These are phyloP conservation scores for Candida maesae DNA, from an alignment of 805 yeast species.

Conservation along the genomic window DNA sequence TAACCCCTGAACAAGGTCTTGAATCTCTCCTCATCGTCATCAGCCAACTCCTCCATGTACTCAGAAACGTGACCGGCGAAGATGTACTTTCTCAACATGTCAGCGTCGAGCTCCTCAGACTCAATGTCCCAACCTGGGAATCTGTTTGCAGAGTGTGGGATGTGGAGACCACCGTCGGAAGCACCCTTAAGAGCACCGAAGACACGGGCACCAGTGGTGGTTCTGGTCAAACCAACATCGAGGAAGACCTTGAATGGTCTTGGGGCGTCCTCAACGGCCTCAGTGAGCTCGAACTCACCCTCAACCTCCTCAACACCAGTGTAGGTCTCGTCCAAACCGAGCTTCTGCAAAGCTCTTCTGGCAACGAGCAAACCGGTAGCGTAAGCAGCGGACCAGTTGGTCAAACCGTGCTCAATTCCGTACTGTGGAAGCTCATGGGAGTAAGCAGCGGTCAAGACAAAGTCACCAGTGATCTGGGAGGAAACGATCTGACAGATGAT, in stretches of 20 bases:
- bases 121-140: constrained; percentile 99
- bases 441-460: constrained; percentile 96
- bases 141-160: constrained; percentile 99
- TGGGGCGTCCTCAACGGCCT: constrained; percentile 99
- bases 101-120: constrained; percentile 97
- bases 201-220: constrained; percentile 99
- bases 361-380: constrained; percentile 98
- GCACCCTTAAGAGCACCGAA: constrained; percentile 99
- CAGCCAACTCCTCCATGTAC: constrained; percentile 99
- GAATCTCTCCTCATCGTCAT: constrained; percentile 99
- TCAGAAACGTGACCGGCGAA: constrained; percentile 99
- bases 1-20: constrained; percentile 92
- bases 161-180: constrained; percentile 98
- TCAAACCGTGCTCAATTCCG: constrained; percentile 97
- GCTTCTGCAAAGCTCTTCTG: constrained; percentile 97
- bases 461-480: constrained; percentile 95
- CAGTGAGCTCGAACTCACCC: constrained; percentile 98
- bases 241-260: constrained; percentile 99
- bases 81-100: constrained; percentile 96
- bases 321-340: constrained; percentile 98
- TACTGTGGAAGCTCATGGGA: constrained; percentile 97
- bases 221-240: constrained; percentile 99
- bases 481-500: constrained; percentile 97
- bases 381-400: constrained; percentile 99
- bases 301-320: constrained; percentile 98